Evolutionary conservation across 2,329 filamentous ascomycete species (phyloP), one percentile per base, ranked within the genome.

Genomic region (Claviceps quebecensis): DNA sequence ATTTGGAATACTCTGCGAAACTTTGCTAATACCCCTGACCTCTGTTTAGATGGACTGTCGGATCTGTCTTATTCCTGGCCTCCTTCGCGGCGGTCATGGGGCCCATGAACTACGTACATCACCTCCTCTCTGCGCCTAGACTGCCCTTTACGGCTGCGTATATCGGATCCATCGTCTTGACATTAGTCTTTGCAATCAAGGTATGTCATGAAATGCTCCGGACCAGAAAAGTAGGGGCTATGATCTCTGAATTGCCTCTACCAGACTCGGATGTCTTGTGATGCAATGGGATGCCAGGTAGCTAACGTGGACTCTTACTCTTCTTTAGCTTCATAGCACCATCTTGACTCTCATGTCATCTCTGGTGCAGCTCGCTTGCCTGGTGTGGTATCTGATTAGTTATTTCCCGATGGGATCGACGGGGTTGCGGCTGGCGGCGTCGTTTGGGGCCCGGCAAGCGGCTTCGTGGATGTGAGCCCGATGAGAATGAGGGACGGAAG

Each of bases 321-420:
- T 49, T 43, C 52, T 61, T 16, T n/a, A 95, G 89, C 81, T 95
- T 57, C 85, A 85, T 65, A 91, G 77, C 64, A 89, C 86, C 41
- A 70, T 94, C 55, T 79, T 97, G 57, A 97, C 93, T 16, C 74
- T 97, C 51, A 72, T 96, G 56, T 86, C 89, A 22, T 83, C 87
- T 55, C 76, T 96, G 54, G 72, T 90, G 59, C 93, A 98, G 66
- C 75, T 97, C 51, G 82, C 83, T 50, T 86, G 85, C 56, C 73
- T 97, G 56, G 57, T 87, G 46, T 97, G 91, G 91, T 97, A 97
- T 70, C 76, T 96, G 46, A 83, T 97, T 67, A 95, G 87, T 69
- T 98, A 98, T 68, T 97, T 97, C 62, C 93, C 93, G 26, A 95
- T 97, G 90, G 93, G 93, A 41, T 87, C 86, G 52, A 86, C 84